Conservation (phyloP, 2,329 filamentous ascomycete species). For the Mollisia scopiformis region DNA sequence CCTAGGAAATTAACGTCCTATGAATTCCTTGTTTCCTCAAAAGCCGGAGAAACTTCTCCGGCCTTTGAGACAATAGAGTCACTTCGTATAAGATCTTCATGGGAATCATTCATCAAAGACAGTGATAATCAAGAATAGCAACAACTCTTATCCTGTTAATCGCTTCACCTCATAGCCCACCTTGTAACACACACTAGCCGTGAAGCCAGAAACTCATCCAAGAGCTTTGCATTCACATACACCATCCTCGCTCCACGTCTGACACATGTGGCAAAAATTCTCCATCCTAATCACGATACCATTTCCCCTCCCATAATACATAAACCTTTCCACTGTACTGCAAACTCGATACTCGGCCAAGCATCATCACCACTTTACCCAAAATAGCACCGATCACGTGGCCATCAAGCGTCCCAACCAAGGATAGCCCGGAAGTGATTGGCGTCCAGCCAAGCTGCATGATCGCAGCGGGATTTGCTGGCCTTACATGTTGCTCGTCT, state of each 20-base stretch:
- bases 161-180: too few relatives aligned
- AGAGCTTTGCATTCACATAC: neutral
- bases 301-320: too few relatives aligned
- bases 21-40: neutral
- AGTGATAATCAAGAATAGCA: neutral
- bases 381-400: too few relatives aligned
- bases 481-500: neutral
- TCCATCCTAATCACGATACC: too few relatives aligned
- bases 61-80: neutral
- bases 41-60: neutral
- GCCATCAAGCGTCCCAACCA: neutral
- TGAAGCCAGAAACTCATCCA: neutral
- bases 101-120: neutral
- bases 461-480: neutral
- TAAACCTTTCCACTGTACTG: too few relatives aligned
- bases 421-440: neutral
- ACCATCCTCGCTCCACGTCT: neutral
- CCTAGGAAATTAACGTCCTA: neutral
- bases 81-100: neutral
- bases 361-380: too few relatives aligned
- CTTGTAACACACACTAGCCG: too few relatives aligned
- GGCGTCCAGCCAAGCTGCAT: neutral
- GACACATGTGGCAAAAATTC: too few relatives aligned
- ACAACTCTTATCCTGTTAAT: neutral
- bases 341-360: too few relatives aligned